Evolutionary conservation across 1,139 yeast species (phyloP).

Genomic region (Kodamaea ohmeri): DNA sequence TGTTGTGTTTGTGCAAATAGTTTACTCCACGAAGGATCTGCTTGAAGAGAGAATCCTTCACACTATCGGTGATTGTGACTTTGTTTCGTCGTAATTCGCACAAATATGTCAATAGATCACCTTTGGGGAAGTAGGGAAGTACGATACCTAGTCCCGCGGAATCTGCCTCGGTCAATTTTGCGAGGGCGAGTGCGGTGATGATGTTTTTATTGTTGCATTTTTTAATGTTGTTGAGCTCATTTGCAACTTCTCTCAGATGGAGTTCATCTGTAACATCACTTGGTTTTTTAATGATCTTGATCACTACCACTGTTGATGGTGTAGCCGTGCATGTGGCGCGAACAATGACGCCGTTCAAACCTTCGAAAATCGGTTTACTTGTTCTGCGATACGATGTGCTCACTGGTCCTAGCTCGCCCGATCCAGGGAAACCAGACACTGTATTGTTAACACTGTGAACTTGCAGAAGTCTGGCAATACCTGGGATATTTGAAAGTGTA

Average conservation of each 20-base stretch:
- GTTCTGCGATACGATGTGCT: constrained; percentile 23
- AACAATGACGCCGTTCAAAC: constrained; percentile 42
- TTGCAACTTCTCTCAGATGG: constrained; percentile 22
- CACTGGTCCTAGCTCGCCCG: neutral
- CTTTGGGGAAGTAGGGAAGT: constrained; percentile 44
- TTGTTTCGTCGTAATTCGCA: constrained; percentile 36
- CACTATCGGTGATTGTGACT: constrained; percentile 27
- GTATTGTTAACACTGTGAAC: neutral
- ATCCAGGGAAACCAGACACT: constrained; percentile 2
- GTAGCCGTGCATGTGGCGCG: constrained; percentile 29
- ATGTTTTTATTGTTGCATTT: constrained; percentile 30
- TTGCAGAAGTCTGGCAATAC: no score
- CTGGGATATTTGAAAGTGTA: no score
- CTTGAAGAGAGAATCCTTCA: constrained; percentile 47
- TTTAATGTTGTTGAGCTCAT: constrained; percentile 32
- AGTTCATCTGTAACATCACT: constrained; percentile 13
- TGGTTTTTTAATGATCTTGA: constrained; percentile 31
- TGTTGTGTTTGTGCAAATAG: constrained; percentile 40
- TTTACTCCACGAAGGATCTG: constrained; percentile 47
- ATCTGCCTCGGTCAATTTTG: constrained; percentile 14
- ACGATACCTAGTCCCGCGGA: constrained; percentile 21
- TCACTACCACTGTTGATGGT: constrained; percentile 21
- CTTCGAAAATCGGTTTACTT: constrained; percentile 39
- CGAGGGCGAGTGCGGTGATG: constrained; percentile 29
- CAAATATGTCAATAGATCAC: constrained; percentile 47